phyloP scores from a whole-genome alignment of 768 basidiomycete genomes.

The Leccinum disarticulatum region DNA sequence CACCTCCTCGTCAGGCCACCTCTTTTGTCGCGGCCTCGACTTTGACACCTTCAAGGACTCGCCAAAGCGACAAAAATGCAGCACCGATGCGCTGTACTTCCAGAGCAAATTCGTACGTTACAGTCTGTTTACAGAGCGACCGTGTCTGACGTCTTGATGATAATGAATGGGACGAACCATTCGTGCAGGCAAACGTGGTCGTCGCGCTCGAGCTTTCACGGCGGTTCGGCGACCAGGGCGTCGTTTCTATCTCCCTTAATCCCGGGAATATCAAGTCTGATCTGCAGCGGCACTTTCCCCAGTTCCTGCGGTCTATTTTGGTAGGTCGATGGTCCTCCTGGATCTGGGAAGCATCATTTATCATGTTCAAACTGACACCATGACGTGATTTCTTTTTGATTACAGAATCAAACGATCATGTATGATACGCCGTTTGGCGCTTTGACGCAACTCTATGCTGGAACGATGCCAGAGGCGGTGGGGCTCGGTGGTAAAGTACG shows the following conservation, averaged over 20 bases:
- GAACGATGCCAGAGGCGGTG: constrained; percentile 39
- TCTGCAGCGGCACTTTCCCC: constrained; percentile 25
- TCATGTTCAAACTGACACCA: not conserved
- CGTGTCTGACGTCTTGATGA: not conserved
- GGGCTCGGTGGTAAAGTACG: constrained; percentile 43
- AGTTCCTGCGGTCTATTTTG: constrained; percentile 3
- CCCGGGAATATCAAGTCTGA: constrained; percentile 43
- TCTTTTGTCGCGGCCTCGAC: constrained; percentile 33
- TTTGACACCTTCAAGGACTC: constrained; percentile 43
- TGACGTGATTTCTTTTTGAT: not conserved
- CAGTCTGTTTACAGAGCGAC: not conserved
- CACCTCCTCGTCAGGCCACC: constrained; percentile 42
- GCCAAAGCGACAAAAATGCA: constrained; percentile 25
- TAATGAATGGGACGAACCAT: not conserved
- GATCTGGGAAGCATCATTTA: not conserved
- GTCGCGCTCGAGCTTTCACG: constrained; percentile 46
- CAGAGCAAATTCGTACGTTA: constrained; percentile 47
- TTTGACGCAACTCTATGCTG: constrained; percentile 45
- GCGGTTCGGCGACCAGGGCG: constrained; percentile 44
- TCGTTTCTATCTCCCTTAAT: constrained; percentile 46
- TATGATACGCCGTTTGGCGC: constrained; percentile 38
- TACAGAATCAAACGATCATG: constrained; percentile 23
- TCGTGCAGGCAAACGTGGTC: constrained; percentile 43
- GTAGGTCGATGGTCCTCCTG: constrained; percentile 12
- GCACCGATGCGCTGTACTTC: constrained; percentile 24